These are phyloP conservation scores for Aspergillus glaucus DNA, from an alignment of 2,329 filamentous ascomycete genomes.

Conservation along the genomic window DNA sequence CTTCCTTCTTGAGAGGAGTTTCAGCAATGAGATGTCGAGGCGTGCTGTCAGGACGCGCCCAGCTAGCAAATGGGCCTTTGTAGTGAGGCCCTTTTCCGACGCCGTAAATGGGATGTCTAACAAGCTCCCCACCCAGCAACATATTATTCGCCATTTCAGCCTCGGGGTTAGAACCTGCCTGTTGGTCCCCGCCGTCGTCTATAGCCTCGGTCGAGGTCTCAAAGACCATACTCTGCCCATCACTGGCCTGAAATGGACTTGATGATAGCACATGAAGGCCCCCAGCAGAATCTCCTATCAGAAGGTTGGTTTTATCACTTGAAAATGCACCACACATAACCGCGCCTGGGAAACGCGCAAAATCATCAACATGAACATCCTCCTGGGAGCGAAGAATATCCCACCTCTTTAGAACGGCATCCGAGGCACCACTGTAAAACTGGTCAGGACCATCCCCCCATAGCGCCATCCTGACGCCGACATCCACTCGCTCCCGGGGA, in stretches of 20 bases:
- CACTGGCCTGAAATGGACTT: slow-evolving; percentile 19
- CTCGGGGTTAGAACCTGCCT: slow-evolving; percentile 18
- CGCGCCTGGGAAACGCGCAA: slow-evolving; percentile 44
- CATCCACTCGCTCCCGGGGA: slow-evolving; percentile 47
- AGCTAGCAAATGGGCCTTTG: slow-evolving; percentile 34
- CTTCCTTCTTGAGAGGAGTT: slow-evolving; percentile 19
- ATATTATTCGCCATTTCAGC: slow-evolving; percentile 20
- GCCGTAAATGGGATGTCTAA: slow-evolving; percentile 31
- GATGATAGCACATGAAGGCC: slow-evolving; percentile 47
- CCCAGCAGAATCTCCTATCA: slow-evolving; percentile 54
- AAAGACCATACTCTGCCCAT: slow-evolving; percentile 18
- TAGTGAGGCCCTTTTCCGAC: slow-evolving; percentile 37
- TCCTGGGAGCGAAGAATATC: slow-evolving; percentile 48
- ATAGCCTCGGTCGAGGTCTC: slow-evolving; percentile 14
- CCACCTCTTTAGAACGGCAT: slow-evolving; percentile 56
- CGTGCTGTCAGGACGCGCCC: slow-evolving; percentile 28
- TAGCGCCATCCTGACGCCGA: slow-evolving; percentile 52
- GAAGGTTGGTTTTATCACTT: slow-evolving; percentile 48
- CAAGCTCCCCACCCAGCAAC: slow-evolving; percentile 28
- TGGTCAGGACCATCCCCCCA: slow-evolving; percentile 50
- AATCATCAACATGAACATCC: slow-evolving; percentile 48
- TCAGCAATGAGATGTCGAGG: slow-evolving; percentile 14
- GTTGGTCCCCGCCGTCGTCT: slow-evolving; percentile 3
- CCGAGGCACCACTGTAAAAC: slow-evolving; percentile 56
- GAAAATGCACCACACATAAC: slow-evolving; percentile 55